Evolutionary conservation across 2,329 filamentous ascomycete species (phyloP).

Genomic region (Diaporthe amygdali): DNA sequence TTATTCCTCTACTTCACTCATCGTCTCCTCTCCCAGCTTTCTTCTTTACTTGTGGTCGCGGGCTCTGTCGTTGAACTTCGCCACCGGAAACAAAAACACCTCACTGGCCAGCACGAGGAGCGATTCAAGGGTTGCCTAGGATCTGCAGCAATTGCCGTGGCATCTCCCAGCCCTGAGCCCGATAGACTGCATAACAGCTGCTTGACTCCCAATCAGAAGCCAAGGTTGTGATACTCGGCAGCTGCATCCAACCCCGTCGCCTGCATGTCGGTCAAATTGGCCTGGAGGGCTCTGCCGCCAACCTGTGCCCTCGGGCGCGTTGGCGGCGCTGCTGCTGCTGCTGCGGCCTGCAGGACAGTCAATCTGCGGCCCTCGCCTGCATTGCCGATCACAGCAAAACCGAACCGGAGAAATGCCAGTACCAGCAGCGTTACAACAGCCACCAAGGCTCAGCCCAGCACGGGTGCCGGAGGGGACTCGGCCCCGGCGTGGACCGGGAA

Average conservation of each 20-base stretch:
- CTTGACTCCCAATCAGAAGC: constrained; percentile 22
- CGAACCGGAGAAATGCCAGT: constrained; percentile 11
- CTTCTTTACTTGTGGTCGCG: not conserved
- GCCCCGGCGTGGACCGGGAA: constrained; percentile 37
- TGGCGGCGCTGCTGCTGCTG: no score
- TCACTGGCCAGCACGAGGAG: not conserved
- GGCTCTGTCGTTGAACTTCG: not conserved
- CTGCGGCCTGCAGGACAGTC: not conserved
- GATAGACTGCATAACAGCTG: constrained; percentile 15
- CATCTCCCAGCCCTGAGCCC: not conserved
- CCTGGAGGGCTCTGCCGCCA: constrained; percentile 22
- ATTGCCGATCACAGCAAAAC: constrained; percentile 8
- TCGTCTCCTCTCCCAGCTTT: not conserved
- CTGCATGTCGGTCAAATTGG: constrained; percentile 24
- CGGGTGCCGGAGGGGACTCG: constrained; percentile 14
- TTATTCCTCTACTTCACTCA: not conserved
- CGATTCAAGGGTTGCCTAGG: not conserved
- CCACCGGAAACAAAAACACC: not conserved
- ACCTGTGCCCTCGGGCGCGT: constrained; percentile 8
- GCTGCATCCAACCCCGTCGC: constrained; percentile 17
- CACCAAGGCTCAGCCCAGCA: not conserved
- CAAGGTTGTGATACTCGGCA: constrained; percentile 7
- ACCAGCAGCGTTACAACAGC: not conserved
- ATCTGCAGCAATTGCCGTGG: not conserved
- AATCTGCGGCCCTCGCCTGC: constrained; percentile 14